Base-by-base conservation (phyloP, 164 flowering plant genomes). In the Vitis cinerea region DNA sequence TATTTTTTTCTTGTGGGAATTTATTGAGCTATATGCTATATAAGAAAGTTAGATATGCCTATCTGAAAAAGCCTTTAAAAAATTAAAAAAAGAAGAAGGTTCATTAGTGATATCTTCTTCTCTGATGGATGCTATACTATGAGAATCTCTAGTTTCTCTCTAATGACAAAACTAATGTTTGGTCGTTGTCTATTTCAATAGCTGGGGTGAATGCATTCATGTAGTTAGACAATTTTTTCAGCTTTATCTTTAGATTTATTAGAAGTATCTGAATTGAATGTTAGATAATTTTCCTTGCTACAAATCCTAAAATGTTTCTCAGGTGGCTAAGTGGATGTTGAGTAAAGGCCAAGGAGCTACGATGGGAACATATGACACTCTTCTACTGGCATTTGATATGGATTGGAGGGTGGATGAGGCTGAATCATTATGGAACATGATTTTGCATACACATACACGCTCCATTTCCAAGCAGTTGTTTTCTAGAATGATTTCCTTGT, bases 291-390 rank as follows among this genome's bases (percentile, higher is more conserved):
- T 12, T 51, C 27, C 16, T 53, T 53, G 16, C 4, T 53, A 53
- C 56, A 59, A n/a, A 59, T 10, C 27, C 17, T 17, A 10, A 59
- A 59, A 29, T 59, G 16, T 8, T 61, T 13, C 49, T 37, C 73
- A 96, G 98, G 90, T 96, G 68, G 84, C 90, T 13, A 96, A 93
- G 80, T 96, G 99, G 99, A 84, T 96, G 99, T 68, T 96, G 78
- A 84, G 91, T 85, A 96, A 90, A 85, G 99, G 99, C 55, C 97
- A 93, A 80, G 97, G 95, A 66, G 77, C 90, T 50, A 91, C 98
- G 37, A 93, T 96, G 99, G 90, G 85, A 67, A 96, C 99, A 47
- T 96, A 90, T 71, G 97, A 96, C 70, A 79, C 88, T 9, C 88
- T 96, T 58, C 77, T 96, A 9, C 81, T 96, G 75, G 98, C 99